Percentiles rank a stretch among this genome's conserved stretches.
These are phyloP conservation scores for Dactylis glomerata DNA, from an alignment of 176 grass and related monocot species.

Conservation along the genomic window DNA sequence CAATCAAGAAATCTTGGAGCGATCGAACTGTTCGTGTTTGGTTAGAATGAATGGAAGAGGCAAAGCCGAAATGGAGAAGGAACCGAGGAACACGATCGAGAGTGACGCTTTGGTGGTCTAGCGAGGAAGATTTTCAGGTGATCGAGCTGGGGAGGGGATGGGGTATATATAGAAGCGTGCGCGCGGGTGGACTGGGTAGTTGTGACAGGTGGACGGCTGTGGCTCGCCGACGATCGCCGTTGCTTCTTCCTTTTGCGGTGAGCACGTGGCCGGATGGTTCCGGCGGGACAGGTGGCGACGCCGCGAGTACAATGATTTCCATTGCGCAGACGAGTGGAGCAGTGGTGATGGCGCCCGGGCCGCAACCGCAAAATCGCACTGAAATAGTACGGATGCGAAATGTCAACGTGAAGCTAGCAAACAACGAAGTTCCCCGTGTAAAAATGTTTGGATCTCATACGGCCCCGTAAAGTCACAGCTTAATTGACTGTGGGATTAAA, in stretches of 20 bases:
- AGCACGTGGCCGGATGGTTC: not conserved
- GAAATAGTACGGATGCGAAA: not conserved
- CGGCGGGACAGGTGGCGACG: constrained; percentile 12
- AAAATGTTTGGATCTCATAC: too few relatives aligned
- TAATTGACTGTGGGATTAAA: too few relatives aligned
- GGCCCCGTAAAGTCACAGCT: too few relatives aligned
- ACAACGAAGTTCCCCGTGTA: too few relatives aligned
- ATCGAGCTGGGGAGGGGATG: not conserved
- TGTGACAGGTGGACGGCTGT: constrained; percentile 42
- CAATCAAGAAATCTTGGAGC: not conserved
- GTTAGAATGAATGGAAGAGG: not conserved
- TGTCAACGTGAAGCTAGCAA: not conserved
- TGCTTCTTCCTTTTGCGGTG: not conserved
- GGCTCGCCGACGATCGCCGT: not conserved
- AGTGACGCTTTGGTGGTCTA: not conserved
- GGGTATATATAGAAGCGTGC: not conserved
- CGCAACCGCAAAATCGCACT: not conserved
- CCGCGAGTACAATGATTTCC: constrained; percentile 11
- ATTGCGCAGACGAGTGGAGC: not conserved
- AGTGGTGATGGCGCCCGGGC: not conserved
- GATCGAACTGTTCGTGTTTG: not conserved
- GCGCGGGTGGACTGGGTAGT: too few relatives aligned
- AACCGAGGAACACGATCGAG: not conserved
- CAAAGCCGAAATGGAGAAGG: too few relatives aligned
- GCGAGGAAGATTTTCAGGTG: not conserved